phyloP scores from a whole-genome alignment of 2,329 filamentous ascomycete genomes.

The Diaporthe ampelina region DNA sequence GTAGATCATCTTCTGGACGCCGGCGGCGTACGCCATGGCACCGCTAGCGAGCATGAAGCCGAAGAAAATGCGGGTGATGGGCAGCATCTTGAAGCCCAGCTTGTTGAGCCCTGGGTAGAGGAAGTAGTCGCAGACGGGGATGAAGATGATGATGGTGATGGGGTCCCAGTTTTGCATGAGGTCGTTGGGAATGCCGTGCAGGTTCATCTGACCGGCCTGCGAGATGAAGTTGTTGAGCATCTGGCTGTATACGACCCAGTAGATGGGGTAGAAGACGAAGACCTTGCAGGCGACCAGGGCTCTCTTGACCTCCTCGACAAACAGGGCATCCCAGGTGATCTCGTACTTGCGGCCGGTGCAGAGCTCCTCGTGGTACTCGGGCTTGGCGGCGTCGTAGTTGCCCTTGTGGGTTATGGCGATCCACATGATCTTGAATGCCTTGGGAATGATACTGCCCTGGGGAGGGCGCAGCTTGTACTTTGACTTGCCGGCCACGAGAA shows the following conservation, averaged over 20 bases:
- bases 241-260: constrained; percentile 78
- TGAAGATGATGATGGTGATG: constrained; percentile 76
- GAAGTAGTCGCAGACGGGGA: constrained; percentile 71
- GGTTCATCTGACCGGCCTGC: constrained; percentile 69
- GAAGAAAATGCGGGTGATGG: constrained; percentile 75
- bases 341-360: constrained; percentile 72
- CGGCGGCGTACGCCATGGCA: constrained; percentile 39
- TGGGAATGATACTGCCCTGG: constrained; percentile 74
- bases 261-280: constrained; percentile 74
- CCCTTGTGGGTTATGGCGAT: constrained; percentile 80
- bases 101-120: constrained; percentile 74
- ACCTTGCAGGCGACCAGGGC: constrained; percentile 77
- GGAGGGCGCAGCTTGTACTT: constrained; percentile 66
- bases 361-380: constrained; percentile 78
- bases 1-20: constrained; percentile 42
- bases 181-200: constrained; percentile 78
- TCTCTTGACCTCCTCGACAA: constrained; percentile 80
- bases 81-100: constrained; percentile 71
- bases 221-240: constrained; percentile 71
- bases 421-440: constrained; percentile 76
- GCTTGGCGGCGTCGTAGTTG: constrained; percentile 74
- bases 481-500: constrained; percentile 63
- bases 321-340: constrained; percentile 76
- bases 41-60: constrained; percentile 64
- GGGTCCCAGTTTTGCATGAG: constrained; percentile 78